Evolutionary conservation across 1,284 basidiomycete genomes (phyloP).

Genomic region (Ceratobasidium sp.): DNA sequence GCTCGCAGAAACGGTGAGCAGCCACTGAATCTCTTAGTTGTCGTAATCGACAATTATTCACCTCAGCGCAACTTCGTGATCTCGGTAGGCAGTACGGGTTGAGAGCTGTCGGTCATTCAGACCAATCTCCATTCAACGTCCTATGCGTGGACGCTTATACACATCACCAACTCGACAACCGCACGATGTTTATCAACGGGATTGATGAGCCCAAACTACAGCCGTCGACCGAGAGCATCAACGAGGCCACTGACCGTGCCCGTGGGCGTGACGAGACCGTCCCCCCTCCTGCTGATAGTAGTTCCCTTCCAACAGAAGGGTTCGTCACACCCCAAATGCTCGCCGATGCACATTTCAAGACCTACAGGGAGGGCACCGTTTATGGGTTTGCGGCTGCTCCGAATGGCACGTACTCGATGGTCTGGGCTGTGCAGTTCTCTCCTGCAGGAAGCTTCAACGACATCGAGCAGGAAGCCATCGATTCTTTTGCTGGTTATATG

Average conservation of each 20-base stretch:
- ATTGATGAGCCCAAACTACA: neutral
- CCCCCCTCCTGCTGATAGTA: neutral
- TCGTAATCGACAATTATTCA: neutral
- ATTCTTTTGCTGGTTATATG: neutral
- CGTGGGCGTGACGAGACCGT: neutral
- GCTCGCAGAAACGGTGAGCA: neutral
- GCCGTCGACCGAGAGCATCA: neutral
- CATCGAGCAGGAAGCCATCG: conserved; percentile 6
- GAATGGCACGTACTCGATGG: conserved; percentile 22
- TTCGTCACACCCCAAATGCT: neutral
- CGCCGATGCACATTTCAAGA: neutral
- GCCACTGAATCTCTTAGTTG: neutral
- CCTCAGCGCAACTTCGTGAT: neutral
- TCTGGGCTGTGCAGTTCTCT: conserved; percentile 8
- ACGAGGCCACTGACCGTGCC: neutral
- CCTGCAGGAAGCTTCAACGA: neutral
- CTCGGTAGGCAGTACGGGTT: neutral
- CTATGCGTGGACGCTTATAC: conserved; percentile 10
- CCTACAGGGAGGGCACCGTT: neutral
- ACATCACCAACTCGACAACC: neutral
- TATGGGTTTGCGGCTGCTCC: conserved; percentile 7
- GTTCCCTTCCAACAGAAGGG: neutral
- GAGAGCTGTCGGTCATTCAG: neutral
- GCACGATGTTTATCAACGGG: conserved; percentile 1
- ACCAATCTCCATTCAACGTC: neutral